Conservation (phyloP, 495 filamentous ascomycete genomes). For the Podospora pseudocomata region DNA sequence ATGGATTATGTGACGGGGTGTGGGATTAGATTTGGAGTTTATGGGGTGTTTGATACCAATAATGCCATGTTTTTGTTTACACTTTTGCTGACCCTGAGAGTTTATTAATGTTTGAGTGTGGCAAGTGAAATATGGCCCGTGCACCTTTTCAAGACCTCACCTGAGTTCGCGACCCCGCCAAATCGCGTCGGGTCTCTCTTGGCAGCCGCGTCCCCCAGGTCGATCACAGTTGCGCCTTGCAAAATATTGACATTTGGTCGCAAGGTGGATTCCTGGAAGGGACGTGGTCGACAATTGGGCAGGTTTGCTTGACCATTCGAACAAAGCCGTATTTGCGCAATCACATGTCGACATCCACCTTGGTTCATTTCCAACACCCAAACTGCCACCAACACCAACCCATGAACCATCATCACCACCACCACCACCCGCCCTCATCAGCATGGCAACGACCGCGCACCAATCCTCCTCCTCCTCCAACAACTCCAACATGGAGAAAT, state of each 20-base stretch:
- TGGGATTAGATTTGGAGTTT: not conserved
- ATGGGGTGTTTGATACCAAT: not conserved
- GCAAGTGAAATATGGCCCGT: not conserved
- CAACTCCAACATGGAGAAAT: slow-evolving; percentile 70
- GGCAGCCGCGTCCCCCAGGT: slow-evolving; percentile 13
- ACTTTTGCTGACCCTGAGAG: not conserved
- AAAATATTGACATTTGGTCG: not conserved
- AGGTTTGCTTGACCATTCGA: not conserved
- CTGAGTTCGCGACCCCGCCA: slow-evolving; percentile 13
- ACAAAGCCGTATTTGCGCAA: not conserved
- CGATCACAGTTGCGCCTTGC: not conserved
- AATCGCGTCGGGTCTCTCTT: slow-evolving; percentile 9
- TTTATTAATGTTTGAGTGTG: too few species aligned
- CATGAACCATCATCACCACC: not conserved
- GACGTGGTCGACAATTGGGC: not conserved
- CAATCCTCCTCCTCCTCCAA: slow-evolving; percentile 22
- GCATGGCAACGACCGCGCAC: not conserved
- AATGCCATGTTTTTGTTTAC: not conserved
- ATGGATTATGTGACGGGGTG: not conserved
- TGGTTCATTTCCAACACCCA: not conserved
- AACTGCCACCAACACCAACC: not conserved
- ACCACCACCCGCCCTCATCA: not conserved
- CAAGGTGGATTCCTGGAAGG: not conserved
- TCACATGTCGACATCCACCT: not conserved
- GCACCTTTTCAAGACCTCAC: not conserved